Conservation (phyloP, 805 yeast genomes). For the Kodamaea neixiangensis region DNA sequence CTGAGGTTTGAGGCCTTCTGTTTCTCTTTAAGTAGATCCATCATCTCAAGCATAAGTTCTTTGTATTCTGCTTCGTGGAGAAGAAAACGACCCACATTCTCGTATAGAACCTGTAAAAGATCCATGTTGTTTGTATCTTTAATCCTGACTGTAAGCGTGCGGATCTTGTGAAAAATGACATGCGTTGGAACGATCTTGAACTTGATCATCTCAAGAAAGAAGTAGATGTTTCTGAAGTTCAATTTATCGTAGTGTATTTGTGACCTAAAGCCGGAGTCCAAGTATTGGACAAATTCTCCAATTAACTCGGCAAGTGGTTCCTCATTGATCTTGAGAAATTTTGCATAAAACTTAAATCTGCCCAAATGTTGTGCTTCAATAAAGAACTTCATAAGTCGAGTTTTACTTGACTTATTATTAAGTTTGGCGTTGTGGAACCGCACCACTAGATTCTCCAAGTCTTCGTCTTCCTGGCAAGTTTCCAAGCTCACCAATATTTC, state of each 20-base stretch:
- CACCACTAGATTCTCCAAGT: constrained; percentile 42
- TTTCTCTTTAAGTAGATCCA: constrained; percentile 53
- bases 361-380: constrained; percentile 48
- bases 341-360: constrained; percentile 52
- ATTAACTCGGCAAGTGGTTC: constrained; percentile 50
- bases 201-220: constrained; percentile 74
- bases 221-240: constrained; percentile 57
- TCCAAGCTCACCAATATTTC: constrained; percentile 47
- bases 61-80: constrained; percentile 57
- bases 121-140: constrained; percentile 64
- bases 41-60: constrained; percentile 62
- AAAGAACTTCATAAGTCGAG: constrained; percentile 59
- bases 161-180: constrained; percentile 70
- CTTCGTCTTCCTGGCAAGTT: constrained; percentile 41
- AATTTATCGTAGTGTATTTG: constrained; percentile 55
- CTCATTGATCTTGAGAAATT: constrained; percentile 68
- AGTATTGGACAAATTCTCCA: constrained; percentile 50
- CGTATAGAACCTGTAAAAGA: constrained; percentile 67
- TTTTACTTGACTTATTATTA: constrained; percentile 72
- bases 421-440: constrained; percentile 53
- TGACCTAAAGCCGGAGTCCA: constrained; percentile 62
- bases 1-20: constrained; percentile 51
- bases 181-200: constrained; percentile 73
- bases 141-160: constrained; percentile 54
- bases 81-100: constrained; percentile 68